Percentiles rank a stretch among this genome's conserved stretches.
Conservation (phyloP, 345 rosid species). For the Schrenkiella parvula region DNA sequence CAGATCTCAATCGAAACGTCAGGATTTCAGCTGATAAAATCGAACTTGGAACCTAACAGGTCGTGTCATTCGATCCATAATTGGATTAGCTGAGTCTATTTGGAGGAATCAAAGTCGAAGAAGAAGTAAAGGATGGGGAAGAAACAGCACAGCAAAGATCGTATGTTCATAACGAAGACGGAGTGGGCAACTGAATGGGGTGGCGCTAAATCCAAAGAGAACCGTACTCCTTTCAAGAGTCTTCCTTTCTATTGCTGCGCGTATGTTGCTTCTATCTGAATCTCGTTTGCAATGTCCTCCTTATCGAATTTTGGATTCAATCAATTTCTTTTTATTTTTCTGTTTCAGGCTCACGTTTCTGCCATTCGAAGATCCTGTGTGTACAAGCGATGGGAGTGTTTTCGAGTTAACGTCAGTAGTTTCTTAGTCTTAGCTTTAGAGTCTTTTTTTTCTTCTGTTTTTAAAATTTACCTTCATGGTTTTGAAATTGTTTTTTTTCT, state of each 20-base stretch:
- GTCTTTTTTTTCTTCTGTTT: neutral
- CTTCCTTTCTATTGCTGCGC: constrained; percentile 99
- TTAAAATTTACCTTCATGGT: neutral
- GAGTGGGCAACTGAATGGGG: constrained; percentile 99
- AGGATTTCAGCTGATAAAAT: neutral
- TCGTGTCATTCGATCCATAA: neutral
- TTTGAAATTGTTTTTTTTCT: neutral
- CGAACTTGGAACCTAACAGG: neutral
- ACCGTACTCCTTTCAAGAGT: constrained; percentile 74
- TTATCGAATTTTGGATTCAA: neutral
- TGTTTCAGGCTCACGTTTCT: constrained; percentile 79
- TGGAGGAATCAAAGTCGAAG: constrained; percentile 8
- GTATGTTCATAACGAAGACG: constrained; percentile 93
- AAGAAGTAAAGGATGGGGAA: constrained; percentile 57
- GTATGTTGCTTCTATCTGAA: constrained; percentile 31
- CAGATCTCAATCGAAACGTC: constrained; percentile 10
- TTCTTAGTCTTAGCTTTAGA: neutral
- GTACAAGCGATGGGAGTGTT: constrained; percentile 81
- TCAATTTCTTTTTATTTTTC: neutral
- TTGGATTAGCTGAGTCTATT: neutral
- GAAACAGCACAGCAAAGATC: constrained; percentile 96
- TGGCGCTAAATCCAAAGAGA: constrained; percentile 86
- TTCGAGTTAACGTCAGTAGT: constrained; percentile 75
- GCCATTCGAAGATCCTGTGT: constrained; percentile 73
- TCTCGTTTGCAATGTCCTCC: neutral